Evolutionary conservation across 768 basidiomycete genomes (phyloP), one percentile per base, ranked within the genome.

Genomic region (Trametes cinnabarina): DNA sequence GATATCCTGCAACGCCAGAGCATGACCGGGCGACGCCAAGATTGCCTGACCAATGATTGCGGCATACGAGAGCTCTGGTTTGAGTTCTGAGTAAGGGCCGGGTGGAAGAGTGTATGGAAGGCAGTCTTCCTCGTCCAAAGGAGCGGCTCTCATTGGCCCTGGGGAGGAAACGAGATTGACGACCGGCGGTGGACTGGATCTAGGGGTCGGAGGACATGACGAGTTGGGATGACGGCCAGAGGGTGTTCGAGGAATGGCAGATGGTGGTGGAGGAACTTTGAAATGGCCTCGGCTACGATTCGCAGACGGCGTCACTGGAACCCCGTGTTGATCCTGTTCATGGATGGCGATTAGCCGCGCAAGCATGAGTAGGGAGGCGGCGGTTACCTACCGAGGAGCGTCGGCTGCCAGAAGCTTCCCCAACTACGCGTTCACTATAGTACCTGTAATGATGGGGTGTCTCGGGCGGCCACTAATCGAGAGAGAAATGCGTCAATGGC

Each of bases 21-120:
- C 86, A 65, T 90, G 88, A 26, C 88, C 83, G 1, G 84, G 81
- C 3, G 91, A 92, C 25, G 92, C 88, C 61, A 96, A 78, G 58
- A 99, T 86, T 14, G 96, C 95, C 66, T 96, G 94, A 1, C 96
- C 96, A 62, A 98, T 94, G 46, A 98, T 83, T 2, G 94, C 95
- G 4, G 97, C 95, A 67, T 98, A 98, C 2, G 94, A 94, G 37
- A 85, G 83, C 47, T 89, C 84, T 0, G 97, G 97, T 69, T 94
- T 92, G 52, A 79, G 79, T 35, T 76, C 74, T 12, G 88, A 85
- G 68, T 94, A 92, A 2, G 93, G 92, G 25, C 93, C 92, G 3
- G 87, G 82, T 0, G 95, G 95, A 0, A 97, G 80, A 52, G 71
- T 83, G 69, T 87, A 92, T 3, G 91, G 90, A 41, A 88, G 74